Base-by-base conservation (phyloP, 2,329 filamentous ascomycete species). In the Colletotrichum endophyticum region DNA sequence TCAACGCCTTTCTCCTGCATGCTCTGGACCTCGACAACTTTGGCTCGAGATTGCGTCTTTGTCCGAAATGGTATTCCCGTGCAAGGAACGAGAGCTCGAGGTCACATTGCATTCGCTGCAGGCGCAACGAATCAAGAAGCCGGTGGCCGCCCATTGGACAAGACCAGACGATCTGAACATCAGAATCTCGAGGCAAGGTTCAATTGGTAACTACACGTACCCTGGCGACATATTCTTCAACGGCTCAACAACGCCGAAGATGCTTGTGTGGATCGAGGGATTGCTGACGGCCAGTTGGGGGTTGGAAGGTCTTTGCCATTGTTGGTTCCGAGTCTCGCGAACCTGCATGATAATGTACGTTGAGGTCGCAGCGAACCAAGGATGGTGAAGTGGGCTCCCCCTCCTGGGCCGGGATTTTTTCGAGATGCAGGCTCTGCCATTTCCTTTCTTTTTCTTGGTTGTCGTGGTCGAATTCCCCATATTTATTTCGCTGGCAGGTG, bases 141-240 rank as follows among this genome's bases (percentile, higher is more conserved):
- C 27, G n/a, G 49, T 36, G 15, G 25, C 22, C 15, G 66, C 49
- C 63, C 30, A 61, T 66, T 56, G 66, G 70, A 59, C 27, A 27
- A 73, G 70, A 70, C 57, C 39, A 44, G 63, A 73, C 57, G 57
- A 73, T 64, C 57, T 68, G 63, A 30, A 34, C 30, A 44, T 27
- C 49, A 44, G 19, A 63, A 32, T 68, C 19, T 69, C 22, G 44
- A 32, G 32, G 16, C 61, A 39, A 27, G 56, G 27, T 57, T 27
- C 32, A 73, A 30, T 28, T 68, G 39, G 44, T 13, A 49, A 53
- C 44, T 53, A 53, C n/a, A 53, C 30, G 34, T 34, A 73, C 59
- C 70, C 64, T 66, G 64, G 49, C 66, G 59, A 70, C 70, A 76
- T 76, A 74, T 74, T 76, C 74, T 76, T 76, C 74, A 76, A 76